Conservation (phyloP, 805 yeast genomes). For the Tetrapisispora fleetii region DNA sequence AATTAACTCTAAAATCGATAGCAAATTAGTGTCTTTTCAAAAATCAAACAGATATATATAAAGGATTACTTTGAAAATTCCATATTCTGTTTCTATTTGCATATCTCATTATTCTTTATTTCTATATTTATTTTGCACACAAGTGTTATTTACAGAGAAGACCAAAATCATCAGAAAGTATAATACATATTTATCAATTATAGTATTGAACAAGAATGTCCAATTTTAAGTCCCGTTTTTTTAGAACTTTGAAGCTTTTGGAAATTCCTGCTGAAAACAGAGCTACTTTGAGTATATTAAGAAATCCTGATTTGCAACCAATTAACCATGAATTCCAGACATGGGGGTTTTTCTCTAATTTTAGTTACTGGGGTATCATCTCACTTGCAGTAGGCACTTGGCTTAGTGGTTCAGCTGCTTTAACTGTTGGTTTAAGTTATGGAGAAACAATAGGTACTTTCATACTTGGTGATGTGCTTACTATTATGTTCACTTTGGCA, state of each 20-base stretch:
- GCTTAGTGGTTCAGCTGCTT: conserved; percentile 37
- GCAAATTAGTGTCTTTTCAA: too few relatives aligned
- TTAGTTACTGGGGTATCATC: conserved; percentile 38
- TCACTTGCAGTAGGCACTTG: conserved; percentile 38
- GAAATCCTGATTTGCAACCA: conserved; percentile 30
- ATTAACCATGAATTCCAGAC: conserved; percentile 23
- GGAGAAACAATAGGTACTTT: conserved; percentile 38
- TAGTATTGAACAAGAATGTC: neutral
- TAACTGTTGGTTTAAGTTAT: conserved; percentile 37
- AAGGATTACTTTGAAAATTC: too few relatives aligned
- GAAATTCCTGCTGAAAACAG: conserved; percentile 28
- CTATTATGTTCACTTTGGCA: conserved; percentile 35
- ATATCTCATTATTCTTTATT: too few relatives aligned
- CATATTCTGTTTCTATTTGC: too few relatives aligned
- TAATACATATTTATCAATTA: neutral
- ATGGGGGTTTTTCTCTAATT: conserved; percentile 34
- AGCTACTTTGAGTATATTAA: conserved; percentile 23
- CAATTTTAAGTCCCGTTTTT: neutral
- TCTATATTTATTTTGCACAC: too few relatives aligned
- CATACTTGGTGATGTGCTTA: conserved; percentile 38
- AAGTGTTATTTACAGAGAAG: too few relatives aligned
- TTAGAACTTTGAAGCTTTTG: conserved; percentile 8
- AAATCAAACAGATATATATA: too few relatives aligned
- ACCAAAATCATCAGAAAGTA: neutral
- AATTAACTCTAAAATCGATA: too few relatives aligned